Base-by-base conservation (phyloP, 768 basidiomycete species). In the Amanita phalloides region DNA sequence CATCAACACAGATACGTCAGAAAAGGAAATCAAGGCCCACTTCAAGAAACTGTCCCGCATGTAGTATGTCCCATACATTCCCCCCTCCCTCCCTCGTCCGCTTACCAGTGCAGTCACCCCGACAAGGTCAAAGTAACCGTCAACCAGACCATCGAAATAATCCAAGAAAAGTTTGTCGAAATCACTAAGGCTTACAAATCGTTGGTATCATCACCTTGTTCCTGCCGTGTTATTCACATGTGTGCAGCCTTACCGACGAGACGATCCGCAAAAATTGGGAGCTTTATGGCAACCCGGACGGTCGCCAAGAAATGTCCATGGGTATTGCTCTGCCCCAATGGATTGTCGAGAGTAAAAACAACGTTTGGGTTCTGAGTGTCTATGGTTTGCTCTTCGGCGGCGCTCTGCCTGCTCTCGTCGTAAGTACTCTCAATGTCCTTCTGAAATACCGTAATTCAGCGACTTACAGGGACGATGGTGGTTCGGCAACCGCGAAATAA, bases 171-270 rank as follows among this genome's bases (percentile, higher is more conserved):
- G 53, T 99, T 96, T 65, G 90, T 98, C 20, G 79, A 90, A 20
- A 73, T 99, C 36, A 98, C 96, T 6, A 99, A 98, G 65, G 96
- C 96, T 3, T 99, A 99, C 71, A 99, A 99, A 73, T 70, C 95
- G 81, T 90, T 52, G 54, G 86, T 67, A 4, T 32, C 32, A 32
- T 32, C 32, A 11, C 20, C 17, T n/a, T 11, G 1, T 20, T 25
- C 11, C 56, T 4, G 21, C n/a, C 37, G 23, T 28, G 21, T 37
- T 38, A 50, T 23, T 20, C 30, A 14, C 26, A 11, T 33, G 7
- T 33, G 33, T 33, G 10, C 13, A 33, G 33, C 9, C 26, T n/a
- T 14, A 97, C 94, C 0, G 93, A 99, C 67, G 90, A 90, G 62
- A 84, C 79, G 4, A 92, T 92, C 49, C 88, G 93, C 38, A 81